A percentile compares a stretch with the other conserved stretches of the same genome.
These are phyloP conservation scores for Trichoderma sp. DNA, from an alignment of 2,329 filamentous ascomycete species.

Conservation along the genomic window DNA sequence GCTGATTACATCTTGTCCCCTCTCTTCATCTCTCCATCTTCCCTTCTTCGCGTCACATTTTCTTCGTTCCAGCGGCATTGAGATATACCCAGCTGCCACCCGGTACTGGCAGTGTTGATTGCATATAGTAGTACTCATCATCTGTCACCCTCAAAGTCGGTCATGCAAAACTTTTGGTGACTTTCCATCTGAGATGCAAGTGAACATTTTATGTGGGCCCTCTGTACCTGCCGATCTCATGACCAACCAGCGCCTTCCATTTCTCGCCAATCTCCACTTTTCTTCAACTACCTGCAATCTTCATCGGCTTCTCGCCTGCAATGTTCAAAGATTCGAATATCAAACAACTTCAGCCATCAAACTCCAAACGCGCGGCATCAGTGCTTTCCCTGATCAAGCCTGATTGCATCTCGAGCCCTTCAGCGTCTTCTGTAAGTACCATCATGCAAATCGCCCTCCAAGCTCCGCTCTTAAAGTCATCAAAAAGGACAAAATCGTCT, in stretches of 20 bases:
- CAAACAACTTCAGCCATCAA: not conserved
- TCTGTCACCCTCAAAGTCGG: not conserved
- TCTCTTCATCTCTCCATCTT: not conserved
- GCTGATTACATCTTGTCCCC: not conserved
- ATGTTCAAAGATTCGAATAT: not conserved
- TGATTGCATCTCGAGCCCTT: not conserved
- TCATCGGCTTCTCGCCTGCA: constrained; percentile 13
- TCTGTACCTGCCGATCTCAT: constrained; percentile 1
- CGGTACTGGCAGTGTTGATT: not conserved
- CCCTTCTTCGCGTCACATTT: not conserved
- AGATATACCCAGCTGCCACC: not conserved
- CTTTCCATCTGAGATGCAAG: constrained; percentile 21
- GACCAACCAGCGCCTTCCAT: constrained; percentile 24
- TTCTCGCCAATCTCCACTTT: constrained; percentile 2
- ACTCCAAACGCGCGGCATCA: not conserved
- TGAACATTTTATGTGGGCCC: constrained; percentile 21
- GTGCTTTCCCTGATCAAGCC: not conserved
- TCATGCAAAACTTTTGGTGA: constrained; percentile 1
- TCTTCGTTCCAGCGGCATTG: too few relatives aligned
- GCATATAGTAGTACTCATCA: not conserved
- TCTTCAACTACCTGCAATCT: constrained; percentile 13
- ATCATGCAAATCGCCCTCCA: not conserved
- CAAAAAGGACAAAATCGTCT: not conserved
- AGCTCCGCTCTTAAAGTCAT: not conserved
- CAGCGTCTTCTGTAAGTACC: too few relatives aligned